These are phyloP conservation scores for Saccharomycopsis schoenii DNA, from an alignment of 805 yeast species.

Conservation along the genomic window DNA sequence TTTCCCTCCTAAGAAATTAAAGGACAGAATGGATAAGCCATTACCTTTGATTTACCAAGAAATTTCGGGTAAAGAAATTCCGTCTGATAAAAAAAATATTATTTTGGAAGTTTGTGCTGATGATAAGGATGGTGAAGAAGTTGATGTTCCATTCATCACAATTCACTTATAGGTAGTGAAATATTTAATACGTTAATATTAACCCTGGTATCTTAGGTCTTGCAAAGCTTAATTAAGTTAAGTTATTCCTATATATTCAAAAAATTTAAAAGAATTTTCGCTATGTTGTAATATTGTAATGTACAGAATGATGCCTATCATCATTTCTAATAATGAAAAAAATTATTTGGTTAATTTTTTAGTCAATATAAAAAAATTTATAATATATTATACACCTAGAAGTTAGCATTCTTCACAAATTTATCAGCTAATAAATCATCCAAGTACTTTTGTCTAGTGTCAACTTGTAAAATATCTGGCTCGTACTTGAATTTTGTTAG, in stretches of 20 bases:
- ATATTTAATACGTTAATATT: neutral
- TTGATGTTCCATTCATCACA: constrained; percentile 83
- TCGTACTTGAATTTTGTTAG: neutral
- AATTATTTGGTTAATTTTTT: neutral
- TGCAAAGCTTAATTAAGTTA: neutral
- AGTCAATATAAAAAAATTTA: neutral
- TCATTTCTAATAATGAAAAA: neutral
- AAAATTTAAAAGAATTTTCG: neutral
- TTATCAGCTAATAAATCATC: neutral
- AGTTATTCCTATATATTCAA: neutral
- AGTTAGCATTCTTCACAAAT: neutral
- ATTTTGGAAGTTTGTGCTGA: constrained; percentile 89
- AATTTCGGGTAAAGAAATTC: constrained; percentile 79
- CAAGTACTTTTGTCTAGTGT: neutral
- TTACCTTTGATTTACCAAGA: constrained; percentile 69
- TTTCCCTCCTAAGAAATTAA: constrained; percentile 82
- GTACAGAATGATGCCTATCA: no score
- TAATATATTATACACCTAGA: neutral
- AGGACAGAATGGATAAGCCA: constrained; percentile 60
- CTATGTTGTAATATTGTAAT: neutral
- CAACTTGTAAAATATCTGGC: neutral
- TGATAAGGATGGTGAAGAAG: constrained; percentile 88
- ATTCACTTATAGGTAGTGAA: constrained; percentile 32
- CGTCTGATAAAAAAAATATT: constrained; percentile 62
- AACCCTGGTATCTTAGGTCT: neutral